Base-by-base conservation (phyloP, 345 rosid genomes). In the Salix purpurea region DNA sequence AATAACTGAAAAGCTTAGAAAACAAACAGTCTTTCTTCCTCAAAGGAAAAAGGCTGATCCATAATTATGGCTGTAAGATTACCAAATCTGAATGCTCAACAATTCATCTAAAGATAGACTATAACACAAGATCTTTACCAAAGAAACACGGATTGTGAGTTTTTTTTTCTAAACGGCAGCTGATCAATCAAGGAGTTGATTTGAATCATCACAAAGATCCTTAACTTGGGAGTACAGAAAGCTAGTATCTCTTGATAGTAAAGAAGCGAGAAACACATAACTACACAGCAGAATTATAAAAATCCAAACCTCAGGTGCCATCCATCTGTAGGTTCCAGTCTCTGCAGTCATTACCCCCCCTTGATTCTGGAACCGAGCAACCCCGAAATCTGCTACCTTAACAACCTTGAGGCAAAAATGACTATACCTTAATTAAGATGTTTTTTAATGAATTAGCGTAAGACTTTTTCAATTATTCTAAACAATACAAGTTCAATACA, bases 251-350 rank as follows among this genome's bases (percentile, higher is more conserved):
- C 48, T 21, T 56, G 19, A 42, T 30, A 70, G 28, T 70, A 64
- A 26, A 54, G 36, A 48, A 42, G 66, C 64, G 61, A 19, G 46
- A 30, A 61, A 44, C 18, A 77, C 11, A 52, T 40, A 26, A 52
- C 39, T 69, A n/a, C 13, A 10, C 44, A 40, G 44, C 12, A 11
- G 65, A 52, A 61, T 19, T 37, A 44, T 46, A 61, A n/a, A 72
- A 32, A 77, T 85, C 52, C 86, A 74, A 48, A 91, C 92, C 92
- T 91, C 97, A 46, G 97, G 94, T 56, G 97, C 97, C 97, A 91
- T 90, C 97, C 94, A 91, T 84, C 94, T 88, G 79, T 91, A 91
- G 12, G 97, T 91, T 66, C 92, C 97, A 46, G 94, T 90, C 83
- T 91, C 94, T 16, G 92, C 97, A 32, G 97, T 91, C 92, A 91